Evolutionary conservation across 805 yeast species (phyloP).

Genomic region (Saccharomycopsis capsularis): DNA sequence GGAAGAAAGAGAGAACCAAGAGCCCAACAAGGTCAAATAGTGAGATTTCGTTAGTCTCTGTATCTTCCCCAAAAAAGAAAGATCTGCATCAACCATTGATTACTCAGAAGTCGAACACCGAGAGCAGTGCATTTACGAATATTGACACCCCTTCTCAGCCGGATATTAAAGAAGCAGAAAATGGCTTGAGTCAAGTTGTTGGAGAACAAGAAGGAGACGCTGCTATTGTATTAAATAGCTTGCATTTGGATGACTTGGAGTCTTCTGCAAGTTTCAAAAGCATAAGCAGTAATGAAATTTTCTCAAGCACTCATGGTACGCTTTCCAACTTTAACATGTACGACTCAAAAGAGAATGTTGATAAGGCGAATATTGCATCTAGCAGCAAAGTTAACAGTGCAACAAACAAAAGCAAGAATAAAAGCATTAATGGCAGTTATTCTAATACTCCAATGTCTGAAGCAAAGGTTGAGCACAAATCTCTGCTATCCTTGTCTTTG

Average conservation of each 20-base stretch:
- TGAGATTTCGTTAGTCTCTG: conserved; percentile 5
- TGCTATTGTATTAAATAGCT: conserved; percentile 15
- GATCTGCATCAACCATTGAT: neutral
- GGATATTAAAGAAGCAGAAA: conserved; percentile 16
- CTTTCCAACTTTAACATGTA: conserved; percentile 12
- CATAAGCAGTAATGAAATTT: conserved; percentile 20
- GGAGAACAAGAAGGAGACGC: neutral
- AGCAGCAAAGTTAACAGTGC: neutral
- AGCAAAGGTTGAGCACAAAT: conserved; percentile 1
- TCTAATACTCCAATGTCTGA: no score
- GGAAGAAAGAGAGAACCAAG: neutral
- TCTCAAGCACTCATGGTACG: conserved; percentile 19
- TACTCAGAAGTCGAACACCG: conserved; percentile 18
- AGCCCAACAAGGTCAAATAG: conserved; percentile 2
- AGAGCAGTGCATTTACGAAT: conserved; percentile 22
- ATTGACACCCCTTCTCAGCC: conserved; percentile 18
- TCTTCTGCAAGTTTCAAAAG: conserved; percentile 22
- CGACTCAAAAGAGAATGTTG: conserved; percentile 3
- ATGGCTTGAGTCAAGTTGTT: conserved; percentile 16
- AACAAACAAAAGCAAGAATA: neutral
- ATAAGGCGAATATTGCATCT: neutral
- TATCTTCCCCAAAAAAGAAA: neutral
- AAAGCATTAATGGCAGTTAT: neutral
- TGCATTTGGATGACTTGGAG: conserved; percentile 22
- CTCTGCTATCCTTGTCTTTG: conserved; percentile 4